phyloP scores from a whole-genome alignment of 805 yeast genomes.

The Sugiyamaella valdiviana region DNA sequence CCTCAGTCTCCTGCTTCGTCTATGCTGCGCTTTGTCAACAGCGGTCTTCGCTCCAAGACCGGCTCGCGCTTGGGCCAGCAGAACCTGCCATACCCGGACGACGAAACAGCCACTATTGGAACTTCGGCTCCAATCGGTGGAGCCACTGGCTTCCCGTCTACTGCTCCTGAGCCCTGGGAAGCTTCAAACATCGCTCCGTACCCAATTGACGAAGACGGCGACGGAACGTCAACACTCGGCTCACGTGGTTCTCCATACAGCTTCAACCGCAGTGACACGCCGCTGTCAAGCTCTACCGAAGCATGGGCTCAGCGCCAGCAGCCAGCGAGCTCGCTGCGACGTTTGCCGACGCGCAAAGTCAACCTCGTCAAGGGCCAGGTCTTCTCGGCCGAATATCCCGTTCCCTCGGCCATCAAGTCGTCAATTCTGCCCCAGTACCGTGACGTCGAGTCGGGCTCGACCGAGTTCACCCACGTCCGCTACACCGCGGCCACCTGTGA shows the following conservation, averaged over 20 bases:
- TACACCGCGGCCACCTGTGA: conserved; percentile 64
- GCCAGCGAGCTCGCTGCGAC: conserved; percentile 24
- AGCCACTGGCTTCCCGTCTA: conserved; percentile 21
- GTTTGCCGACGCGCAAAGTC: conserved; percentile 34
- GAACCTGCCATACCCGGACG: conserved; percentile 21
- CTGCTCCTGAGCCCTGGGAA: neutral
- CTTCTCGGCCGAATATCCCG: conserved; percentile 33
- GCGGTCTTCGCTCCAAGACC: conserved; percentile 10
- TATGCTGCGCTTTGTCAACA: conserved; percentile 13
- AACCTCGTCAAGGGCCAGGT: conserved; percentile 33
- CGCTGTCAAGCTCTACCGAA: conserved; percentile 16
- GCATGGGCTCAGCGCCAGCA: conserved; percentile 29
- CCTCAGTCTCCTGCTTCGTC: neutral
- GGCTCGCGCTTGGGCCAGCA: neutral
- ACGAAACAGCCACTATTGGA: conserved; percentile 7
- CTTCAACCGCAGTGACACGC: conserved; percentile 1
- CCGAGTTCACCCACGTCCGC: conserved; percentile 55
- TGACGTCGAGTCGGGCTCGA: conserved; percentile 40
- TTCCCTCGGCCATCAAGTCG: conserved; percentile 37
- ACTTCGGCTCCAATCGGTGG: conserved; percentile 24
- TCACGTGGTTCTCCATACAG: neutral
- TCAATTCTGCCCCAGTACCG: conserved; percentile 32
- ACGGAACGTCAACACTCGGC: neutral
- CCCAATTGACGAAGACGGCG: conserved; percentile 9
- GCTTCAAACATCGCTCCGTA: conserved; percentile 5